Evolutionary conservation across 768 basidiomycete species (phyloP), one percentile per base, ranked within the genome.

Genomic region (Mycena vulgaris): DNA sequence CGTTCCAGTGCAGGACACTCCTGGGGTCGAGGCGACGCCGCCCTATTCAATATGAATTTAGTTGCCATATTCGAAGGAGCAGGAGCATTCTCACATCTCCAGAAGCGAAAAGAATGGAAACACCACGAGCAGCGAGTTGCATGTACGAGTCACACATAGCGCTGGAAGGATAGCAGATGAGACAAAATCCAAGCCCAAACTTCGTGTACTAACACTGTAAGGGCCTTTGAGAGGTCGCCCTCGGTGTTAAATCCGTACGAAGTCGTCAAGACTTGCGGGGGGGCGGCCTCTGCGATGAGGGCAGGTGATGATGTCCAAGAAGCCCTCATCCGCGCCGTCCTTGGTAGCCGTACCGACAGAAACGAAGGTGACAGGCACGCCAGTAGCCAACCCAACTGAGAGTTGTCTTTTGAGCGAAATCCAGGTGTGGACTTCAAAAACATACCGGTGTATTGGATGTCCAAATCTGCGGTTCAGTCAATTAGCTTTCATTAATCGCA

Each of bases 171-270:
- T 21, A 13, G 14, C 19, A 27, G 8, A 45, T 64, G 33, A 57
- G 58, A n/a, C 3, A 25, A 2, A 21, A 23, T 0, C 4, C 4
- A 16, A 27, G 16, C 11, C 30, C 10, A 40, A 28, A 42, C 37
- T 11, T 7, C 2, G 37, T 28, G 19, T 9, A 61, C 71, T 5
- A 16, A 68, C 71, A 73, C 52, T 48, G 72, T 73, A 17, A 73
- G 65, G 9, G 53, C 0, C 52, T 69, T 63, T 0, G 72, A 73
- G n/a, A 73, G 65, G 19, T 48, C 82, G 10, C 84, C 83, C 71
- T 87, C 85, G 40, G 88, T 88, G 51, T 85, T 78, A 28, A 88
- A 86, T 1, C 80, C 84, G 70, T 89, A 89, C 65, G 83, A 84
- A 0, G 84, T 89, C 1, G 86, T 84, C 28, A 89, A 84, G 1